Conservation (phyloP, 441 rosid species). For the Metrosideros polymorpha region DNA sequence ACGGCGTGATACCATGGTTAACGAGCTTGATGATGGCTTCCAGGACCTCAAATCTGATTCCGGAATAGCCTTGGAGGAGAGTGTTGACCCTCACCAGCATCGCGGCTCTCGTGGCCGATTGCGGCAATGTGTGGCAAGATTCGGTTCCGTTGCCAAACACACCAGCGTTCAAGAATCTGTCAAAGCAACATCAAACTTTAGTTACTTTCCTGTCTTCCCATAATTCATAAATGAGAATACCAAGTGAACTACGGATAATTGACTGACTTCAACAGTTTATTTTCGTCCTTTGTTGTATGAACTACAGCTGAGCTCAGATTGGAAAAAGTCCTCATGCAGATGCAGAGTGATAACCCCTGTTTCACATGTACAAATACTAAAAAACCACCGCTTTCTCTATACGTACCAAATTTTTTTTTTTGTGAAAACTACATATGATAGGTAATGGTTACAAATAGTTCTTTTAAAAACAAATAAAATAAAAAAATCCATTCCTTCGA, state of each 20-base stretch:
- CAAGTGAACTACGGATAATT: background rate
- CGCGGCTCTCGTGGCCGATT: slow-evolving; percentile 37
- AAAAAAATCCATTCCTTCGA: too few species aligned
- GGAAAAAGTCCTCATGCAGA: background rate
- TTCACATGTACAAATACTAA: background rate
- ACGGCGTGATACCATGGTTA: slow-evolving; percentile 36
- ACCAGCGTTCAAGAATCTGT: slow-evolving; percentile 52
- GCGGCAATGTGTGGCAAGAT: slow-evolving; percentile 28
- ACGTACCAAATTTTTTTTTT: background rate
- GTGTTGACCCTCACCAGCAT: slow-evolving; percentile 54
- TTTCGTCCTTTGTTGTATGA: background rate
- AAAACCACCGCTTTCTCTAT: background rate
- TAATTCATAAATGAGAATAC: background rate
- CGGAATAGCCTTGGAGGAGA: slow-evolving; percentile 57
- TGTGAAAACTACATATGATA: background rate
- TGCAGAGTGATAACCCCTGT: background rate
- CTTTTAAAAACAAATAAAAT: too few species aligned
- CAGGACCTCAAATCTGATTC: slow-evolving; percentile 43
- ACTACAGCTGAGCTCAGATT: background rate
- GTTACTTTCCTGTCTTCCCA: background rate
- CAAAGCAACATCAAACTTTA: background rate
- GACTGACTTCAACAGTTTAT: background rate
- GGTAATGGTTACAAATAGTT: background rate
- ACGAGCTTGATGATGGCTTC: slow-evolving; percentile 39
- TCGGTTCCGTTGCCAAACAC: slow-evolving; percentile 34